Conservation (phyloP, 345 rosid species). For the Capsella bursapastoris region DNA sequence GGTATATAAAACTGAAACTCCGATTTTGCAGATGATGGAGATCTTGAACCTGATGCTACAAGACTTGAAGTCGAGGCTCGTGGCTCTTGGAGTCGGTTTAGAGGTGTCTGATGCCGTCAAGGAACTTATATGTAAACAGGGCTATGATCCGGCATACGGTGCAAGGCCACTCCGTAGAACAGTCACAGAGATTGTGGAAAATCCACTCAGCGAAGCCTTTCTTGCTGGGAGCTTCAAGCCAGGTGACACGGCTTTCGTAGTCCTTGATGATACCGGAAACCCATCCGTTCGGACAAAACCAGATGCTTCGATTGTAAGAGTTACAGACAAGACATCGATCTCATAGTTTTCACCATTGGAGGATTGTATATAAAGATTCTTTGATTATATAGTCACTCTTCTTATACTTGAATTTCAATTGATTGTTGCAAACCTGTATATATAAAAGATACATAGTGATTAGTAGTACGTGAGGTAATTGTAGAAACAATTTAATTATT, state of each 20-base stretch:
- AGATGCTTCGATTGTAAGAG: conserved; percentile 50
- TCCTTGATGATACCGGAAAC: conserved; percentile 79
- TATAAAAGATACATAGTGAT: conserved; percentile 42
- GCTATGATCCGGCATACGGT: conserved; percentile 77
- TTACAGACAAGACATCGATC: conserved; percentile 61
- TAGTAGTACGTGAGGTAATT: conserved; percentile 33
- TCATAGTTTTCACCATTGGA: conserved; percentile 36
- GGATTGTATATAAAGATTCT: conserved; percentile 44
- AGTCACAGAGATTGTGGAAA: conserved; percentile 75
- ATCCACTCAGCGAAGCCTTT: conserved; percentile 85
- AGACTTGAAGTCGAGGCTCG: conserved; percentile 80
- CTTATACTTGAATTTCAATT: conserved; percentile 34
- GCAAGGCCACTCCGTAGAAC: conserved; percentile 92
- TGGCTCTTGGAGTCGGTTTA: conserved; percentile 76
- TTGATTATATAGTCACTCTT: conserved; percentile 36
- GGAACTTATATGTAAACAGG: conserved; percentile 80
- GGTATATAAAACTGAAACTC: neutral
- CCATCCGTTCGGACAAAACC: conserved; percentile 60
- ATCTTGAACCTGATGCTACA: conserved; percentile 81
- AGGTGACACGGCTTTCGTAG: conserved; percentile 78
- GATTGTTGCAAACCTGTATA: conserved; percentile 50
- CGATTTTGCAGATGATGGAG: conserved; percentile 67
- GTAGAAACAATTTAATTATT: neutral
- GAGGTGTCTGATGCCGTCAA: conserved; percentile 83
- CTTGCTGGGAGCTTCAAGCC: conserved; percentile 73